A percentile compares a stretch with the other conserved stretches of the same genome.
phyloP scores from a whole-genome alignment of 352 stramenopile genomes.

The Globisporangium nodosum region DNA sequence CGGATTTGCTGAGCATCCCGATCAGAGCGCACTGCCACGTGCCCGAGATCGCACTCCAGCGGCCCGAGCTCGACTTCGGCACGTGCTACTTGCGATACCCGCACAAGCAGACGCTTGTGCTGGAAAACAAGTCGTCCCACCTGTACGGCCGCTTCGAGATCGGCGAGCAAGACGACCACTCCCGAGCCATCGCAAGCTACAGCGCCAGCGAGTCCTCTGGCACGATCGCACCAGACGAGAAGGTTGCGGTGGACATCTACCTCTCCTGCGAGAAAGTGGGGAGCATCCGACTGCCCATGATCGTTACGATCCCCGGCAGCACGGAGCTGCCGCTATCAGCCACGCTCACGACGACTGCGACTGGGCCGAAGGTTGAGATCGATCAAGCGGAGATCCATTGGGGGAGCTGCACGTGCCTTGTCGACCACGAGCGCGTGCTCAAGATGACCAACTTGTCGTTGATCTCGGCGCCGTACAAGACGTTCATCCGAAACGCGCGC shows the following conservation, averaged over 20 bases:
- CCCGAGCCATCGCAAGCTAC: constrained; percentile 78
- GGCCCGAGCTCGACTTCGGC: constrained; percentile 84
- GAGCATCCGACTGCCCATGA: constrained; percentile 87
- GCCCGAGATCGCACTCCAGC: constrained; percentile 59
- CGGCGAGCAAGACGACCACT: constrained; percentile 86
- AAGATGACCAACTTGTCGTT: constrained; percentile 86
- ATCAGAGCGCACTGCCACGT: constrained; percentile 87
- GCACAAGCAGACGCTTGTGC: constrained; percentile 78
- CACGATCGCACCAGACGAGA: constrained; percentile 52
- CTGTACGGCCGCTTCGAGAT: constrained; percentile 88
- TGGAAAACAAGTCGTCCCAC: constrained; percentile 84
- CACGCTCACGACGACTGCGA: constrained; percentile 77
- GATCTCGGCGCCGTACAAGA: constrained; percentile 90
- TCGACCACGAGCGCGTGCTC: constrained; percentile 68
- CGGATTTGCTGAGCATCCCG: constrained; percentile 86
- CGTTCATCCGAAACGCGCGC: constrained; percentile 89
- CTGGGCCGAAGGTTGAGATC: constrained; percentile 82
- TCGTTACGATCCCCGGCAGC: constrained; percentile 78
- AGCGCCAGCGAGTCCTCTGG: constrained; percentile 52
- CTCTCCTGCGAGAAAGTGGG: constrained; percentile 89
- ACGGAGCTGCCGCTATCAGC: constrained; percentile 86
- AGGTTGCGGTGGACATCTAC: constrained; percentile 67
- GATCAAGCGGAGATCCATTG: constrained; percentile 84
- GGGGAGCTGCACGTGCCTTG: constrained; percentile 88
- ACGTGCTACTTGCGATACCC: constrained; percentile 90